Evolutionary conservation across 2,329 filamentous ascomycete genomes (phyloP).

Genomic region (Colletotrichum sp.): DNA sequence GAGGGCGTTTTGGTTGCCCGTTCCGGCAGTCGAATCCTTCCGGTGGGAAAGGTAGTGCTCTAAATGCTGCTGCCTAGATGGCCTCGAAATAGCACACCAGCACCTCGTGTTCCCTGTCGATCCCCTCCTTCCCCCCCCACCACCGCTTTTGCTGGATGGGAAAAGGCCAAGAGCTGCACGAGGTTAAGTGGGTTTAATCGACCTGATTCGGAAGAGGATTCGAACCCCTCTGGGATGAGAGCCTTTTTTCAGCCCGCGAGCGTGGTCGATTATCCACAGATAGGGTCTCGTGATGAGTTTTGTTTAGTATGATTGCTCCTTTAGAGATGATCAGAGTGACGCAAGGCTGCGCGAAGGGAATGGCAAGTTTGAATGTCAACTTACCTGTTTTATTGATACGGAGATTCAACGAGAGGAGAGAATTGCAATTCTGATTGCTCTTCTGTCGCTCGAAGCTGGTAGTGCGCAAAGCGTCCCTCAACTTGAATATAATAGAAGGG

Average conservation of each 20-base stretch:
- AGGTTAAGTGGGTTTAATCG: neutral
- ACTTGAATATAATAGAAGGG: neutral
- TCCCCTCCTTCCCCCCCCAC: neutral
- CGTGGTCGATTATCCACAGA: neutral
- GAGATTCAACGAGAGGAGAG: neutral
- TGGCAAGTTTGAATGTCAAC: neutral
- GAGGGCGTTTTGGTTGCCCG: neutral
- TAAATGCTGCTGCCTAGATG: conserved; percentile 15
- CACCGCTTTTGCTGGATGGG: neutral
- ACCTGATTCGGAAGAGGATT: neutral
- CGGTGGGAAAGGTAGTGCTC: neutral
- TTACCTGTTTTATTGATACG: neutral
- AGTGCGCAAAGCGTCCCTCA: neutral
- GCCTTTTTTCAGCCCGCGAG: neutral
- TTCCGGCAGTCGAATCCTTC: conserved; percentile 1
- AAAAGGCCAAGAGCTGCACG: neutral
- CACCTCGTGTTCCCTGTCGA: conserved; percentile 3
- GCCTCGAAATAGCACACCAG: conserved; percentile 1
- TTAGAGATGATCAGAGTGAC: neutral
- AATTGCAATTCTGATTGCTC: neutral
- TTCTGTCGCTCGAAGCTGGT: neutral
- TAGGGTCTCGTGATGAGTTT: neutral
- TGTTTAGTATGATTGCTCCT: neutral
- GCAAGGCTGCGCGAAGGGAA: neutral
- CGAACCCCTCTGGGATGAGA: neutral